phyloP scores from a whole-genome alignment of 1,139 yeast genomes.

The Starmera stellimalicola region DNA sequence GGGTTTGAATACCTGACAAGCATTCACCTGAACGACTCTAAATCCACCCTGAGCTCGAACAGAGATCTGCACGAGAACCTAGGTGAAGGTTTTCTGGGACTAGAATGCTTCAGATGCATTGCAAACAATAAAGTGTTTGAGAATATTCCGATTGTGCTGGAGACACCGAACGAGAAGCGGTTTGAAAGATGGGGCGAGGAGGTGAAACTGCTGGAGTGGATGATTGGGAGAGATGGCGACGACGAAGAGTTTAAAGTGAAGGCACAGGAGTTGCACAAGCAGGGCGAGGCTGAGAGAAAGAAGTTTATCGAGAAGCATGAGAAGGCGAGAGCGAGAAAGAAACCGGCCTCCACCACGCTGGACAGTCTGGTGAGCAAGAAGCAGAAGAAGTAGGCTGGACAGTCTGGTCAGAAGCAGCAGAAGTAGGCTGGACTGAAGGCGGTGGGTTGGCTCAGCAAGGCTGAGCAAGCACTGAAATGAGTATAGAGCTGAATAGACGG shows the following conservation, averaged over 20 bases:
- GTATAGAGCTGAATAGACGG: too few relatives aligned
- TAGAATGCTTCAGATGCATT: conserved; percentile 65
- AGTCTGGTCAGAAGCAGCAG: too few relatives aligned
- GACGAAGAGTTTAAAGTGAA: conserved; percentile 49
- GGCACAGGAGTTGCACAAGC: conserved; percentile 36
- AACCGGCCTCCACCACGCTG: not conserved
- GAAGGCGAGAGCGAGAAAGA: not conserved
- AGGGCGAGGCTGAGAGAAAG: conserved; percentile 51
- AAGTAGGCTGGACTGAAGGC: too few relatives aligned
- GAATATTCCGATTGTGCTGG: conserved; percentile 74
- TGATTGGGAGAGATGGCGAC: conserved; percentile 41
- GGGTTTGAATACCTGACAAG: conserved; percentile 74
- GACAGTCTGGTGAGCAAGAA: not conserved
- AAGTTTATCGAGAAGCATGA: conserved; percentile 28
- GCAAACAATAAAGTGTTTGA: conserved; percentile 59
- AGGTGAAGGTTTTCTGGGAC: conserved; percentile 83
- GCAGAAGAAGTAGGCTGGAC: too few relatives aligned
- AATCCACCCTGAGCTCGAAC: conserved; percentile 85
- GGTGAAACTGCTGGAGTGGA: conserved; percentile 66
- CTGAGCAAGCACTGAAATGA: too few relatives aligned
- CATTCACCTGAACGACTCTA: conserved; percentile 86
- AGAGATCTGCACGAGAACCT: conserved; percentile 86
- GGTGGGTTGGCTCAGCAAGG: too few relatives aligned
- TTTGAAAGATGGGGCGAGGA: conserved; percentile 68
- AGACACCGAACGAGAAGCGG: conserved; percentile 69